Conservation (phyloP, 2,329 filamentous ascomycete genomes). For the Botrytis medusae region DNA sequence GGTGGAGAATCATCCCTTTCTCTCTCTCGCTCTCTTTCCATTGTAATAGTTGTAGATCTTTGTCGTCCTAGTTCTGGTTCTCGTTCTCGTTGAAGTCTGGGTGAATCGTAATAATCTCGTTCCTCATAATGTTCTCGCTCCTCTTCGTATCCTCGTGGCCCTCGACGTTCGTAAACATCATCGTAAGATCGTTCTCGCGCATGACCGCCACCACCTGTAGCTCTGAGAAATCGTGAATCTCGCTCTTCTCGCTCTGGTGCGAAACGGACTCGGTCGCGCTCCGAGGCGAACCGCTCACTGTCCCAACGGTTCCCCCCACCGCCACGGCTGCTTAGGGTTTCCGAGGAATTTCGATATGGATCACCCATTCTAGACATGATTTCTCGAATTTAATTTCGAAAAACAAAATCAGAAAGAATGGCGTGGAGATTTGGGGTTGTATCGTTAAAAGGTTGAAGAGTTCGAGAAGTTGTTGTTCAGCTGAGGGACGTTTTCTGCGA, state of each 20-base stretch:
- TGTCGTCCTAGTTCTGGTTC: conserved; percentile 43
- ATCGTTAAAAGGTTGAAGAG: not conserved
- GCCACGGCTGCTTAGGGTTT: conserved; percentile 39
- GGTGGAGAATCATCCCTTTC: conserved; percentile 34
- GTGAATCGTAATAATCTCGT: conserved; percentile 46
- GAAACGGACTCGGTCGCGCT: conserved; percentile 48
- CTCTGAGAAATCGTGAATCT: conserved; percentile 46
- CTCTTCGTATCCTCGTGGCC: conserved; percentile 37
- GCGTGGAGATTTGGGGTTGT: not conserved
- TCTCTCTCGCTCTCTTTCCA: conserved; percentile 32
- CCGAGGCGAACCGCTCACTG: conserved; percentile 51
- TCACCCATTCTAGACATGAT: conserved; percentile 35
- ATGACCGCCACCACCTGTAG: conserved; percentile 43
- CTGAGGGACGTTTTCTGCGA: conserved; percentile 17
- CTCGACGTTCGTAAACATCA: conserved; percentile 50
- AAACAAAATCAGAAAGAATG: not conserved
- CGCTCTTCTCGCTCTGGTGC: conserved; percentile 48
- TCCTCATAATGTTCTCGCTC: conserved; percentile 41
- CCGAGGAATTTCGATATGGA: conserved; percentile 38
- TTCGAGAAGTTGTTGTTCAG: conserved; percentile 13
- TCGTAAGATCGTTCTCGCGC: conserved; percentile 50
- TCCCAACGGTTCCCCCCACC: conserved; percentile 49
- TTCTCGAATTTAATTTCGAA: not conserved
- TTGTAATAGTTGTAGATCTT: conserved; percentile 38
- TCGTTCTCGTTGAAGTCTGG: conserved; percentile 37